Evolutionary conservation across 495 filamentous ascomycete genomes (phyloP).

Genomic region (Xylaria palmicola): DNA sequence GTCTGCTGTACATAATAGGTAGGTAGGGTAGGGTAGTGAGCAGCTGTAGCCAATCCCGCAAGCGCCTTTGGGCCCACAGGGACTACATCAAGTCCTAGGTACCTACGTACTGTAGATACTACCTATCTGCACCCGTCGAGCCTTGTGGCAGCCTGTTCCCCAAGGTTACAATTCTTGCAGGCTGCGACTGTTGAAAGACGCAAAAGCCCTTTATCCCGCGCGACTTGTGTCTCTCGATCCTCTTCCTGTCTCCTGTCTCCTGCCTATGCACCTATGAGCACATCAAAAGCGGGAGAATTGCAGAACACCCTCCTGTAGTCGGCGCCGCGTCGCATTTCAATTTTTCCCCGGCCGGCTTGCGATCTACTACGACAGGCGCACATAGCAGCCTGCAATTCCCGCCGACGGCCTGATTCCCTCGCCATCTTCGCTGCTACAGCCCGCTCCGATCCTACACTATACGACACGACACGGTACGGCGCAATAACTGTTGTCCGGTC

Average conservation of each 20-base stretch:
- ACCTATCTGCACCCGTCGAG: too few relatives aligned
- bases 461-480: neutral
- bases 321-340: neutral
- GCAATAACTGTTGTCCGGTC: neutral
- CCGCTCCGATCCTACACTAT: too few relatives aligned
- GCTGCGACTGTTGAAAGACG: neutral
- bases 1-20: too few relatives aligned
- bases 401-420: neutral
- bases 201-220: neutral
- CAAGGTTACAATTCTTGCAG: too few relatives aligned
- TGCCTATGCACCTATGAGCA: neutral
- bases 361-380: neutral
- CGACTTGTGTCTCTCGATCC: neutral
- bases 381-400: neutral
- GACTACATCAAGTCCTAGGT: too few relatives aligned
- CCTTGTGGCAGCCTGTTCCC: too few relatives aligned
- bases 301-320: neutral
- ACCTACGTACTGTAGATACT: too few relatives aligned
- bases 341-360: neutral
- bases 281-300: neutral
- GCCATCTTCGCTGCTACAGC: too few relatives aligned
- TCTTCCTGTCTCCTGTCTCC: neutral
- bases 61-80: too few relatives aligned
- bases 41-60: too few relatives aligned
- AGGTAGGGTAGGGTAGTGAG: too few relatives aligned